Evolutionary conservation across 2,329 filamentous ascomycete genomes (phyloP), one percentile per base, ranked within the genome.

Genomic region (Aspergillus eucalypticola): DNA sequence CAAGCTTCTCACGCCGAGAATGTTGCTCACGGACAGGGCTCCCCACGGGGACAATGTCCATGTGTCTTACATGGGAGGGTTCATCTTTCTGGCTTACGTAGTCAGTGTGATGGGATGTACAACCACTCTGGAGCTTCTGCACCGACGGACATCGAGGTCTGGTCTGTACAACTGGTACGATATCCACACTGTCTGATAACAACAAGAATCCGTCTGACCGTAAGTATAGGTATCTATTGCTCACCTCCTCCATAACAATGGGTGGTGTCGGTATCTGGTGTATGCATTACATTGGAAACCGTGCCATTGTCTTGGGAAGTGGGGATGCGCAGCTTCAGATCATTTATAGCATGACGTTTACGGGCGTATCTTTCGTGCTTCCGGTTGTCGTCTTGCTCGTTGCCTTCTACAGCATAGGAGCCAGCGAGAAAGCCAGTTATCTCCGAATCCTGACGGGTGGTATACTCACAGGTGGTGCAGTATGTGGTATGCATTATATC

Each of bases 401-500:
- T 7, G 90, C 91, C 19, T 93, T 96, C 69, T 82, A 88, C 60
- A 83, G 87, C 35, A 86, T 90, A 48, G 90, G 86, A 5, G 82
- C 83, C 27, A 83, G 83, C 66, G 84, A 85, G 63, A 78, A 73
- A 27, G 81, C 88, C 13, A 83, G 82, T 17, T 84, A 84, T 75
- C 76, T 83, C 74, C 84, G 87, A 48, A 82, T 90, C 10, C 70
- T 82, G 7, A 70, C 85, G 5, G 88, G 89, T 8, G 91, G 91
- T 6, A 70, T 86, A 1, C 81, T 93, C 46, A 89, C 89, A 1
- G 92, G 92, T 13, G 81, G 87, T 5, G 88, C 90, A 21, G 88
- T 95, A 53, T 91, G 89, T 61, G 90, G 89, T 32, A 95, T 96
- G 91, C 90, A 96, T 73, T 96, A 95, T 69, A 80, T 94, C 17